Evolutionary conservation across 116 monocot genomes (phyloP), one percentile per base, ranked within the genome.

Genomic region (Posidonia oceanica): DNA sequence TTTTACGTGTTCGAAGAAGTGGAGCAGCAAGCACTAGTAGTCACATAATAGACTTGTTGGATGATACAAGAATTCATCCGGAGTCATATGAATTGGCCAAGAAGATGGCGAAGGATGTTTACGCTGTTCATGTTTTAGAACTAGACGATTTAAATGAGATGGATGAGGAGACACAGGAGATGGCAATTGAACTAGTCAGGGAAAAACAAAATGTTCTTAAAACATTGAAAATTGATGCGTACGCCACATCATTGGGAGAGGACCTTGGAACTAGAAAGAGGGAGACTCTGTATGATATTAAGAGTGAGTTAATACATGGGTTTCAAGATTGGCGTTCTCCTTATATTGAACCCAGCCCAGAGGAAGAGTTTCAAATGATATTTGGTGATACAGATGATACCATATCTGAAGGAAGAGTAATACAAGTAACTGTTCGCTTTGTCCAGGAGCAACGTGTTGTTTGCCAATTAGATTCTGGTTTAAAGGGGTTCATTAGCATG

Each of bases 61-160:
- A 98, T 79, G 98, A 98, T 69, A 93, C 98, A 61, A 87, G 98
- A 72, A 98, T 98, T 75, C 92, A 98, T 87, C 98, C 98, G 2
- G 98, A 98, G 69, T 98, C 98, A 17, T 98, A 93, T 80, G 85
- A 82, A 3, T 67, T 93, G 57, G 98, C 98, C 69, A 89, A 89
- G 59, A 77, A 72, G 22, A 77, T 98, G 77, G 98, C 93, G 14
- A 89, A 84, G 72, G 93, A 87, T 77, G 87, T 83, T 1, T 82
- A 70, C 76, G 71, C 68, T 64, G 80, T 79, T 58, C 87, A 87
- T 48, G 8, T 12, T 48, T 48, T 48, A 61, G 56, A 69, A 44
- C 60, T 69, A 8, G 74, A 75, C 53, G 86, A 80, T 40, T 37
- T 63, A 7, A 76, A 79, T 68, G 98, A 98, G n/a, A 74, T 98